A percentile compares a stretch with the other conserved stretches of the same genome.
Evolutionary conservation across 345 rosid genomes (phyloP).

Genomic region (Pugionium dolabratum): DNA sequence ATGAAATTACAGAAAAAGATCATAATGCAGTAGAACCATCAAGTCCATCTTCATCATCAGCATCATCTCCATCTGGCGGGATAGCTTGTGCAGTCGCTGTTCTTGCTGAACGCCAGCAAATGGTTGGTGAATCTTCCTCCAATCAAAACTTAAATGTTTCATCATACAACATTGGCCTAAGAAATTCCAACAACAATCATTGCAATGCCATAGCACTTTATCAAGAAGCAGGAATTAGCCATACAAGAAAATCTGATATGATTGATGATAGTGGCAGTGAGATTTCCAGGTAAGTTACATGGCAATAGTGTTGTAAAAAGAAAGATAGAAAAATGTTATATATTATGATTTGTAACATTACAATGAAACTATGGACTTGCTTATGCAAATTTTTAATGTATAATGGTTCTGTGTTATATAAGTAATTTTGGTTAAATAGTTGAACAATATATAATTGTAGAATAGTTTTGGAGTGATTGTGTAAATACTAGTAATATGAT

Average conservation of each 20-base stretch:
- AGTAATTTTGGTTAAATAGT: no score
- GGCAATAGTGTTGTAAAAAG: slow-evolving; percentile 15
- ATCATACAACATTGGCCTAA: slow-evolving; percentile 13
- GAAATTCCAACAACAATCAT: slow-evolving; percentile 40
- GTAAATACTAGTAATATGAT: slow-evolving; percentile 20
- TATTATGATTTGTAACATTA: no score
- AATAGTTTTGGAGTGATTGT: slow-evolving; percentile 1
- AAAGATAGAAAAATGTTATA: background rate
- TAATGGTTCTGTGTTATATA: no score
- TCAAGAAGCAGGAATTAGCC: slow-evolving; percentile 64
- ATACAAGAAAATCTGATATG: slow-evolving; percentile 53
- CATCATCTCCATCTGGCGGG: slow-evolving; percentile 82
- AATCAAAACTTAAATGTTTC: slow-evolving; percentile 23
- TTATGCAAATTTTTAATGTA: no score
- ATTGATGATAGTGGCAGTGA: slow-evolving; percentile 43
- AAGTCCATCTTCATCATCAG: slow-evolving; percentile 57
- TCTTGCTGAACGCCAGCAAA: slow-evolving; percentile 81
- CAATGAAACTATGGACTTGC: no score
- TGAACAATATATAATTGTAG: no score
- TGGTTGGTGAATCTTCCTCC: slow-evolving; percentile 53
- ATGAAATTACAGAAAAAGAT: slow-evolving; percentile 40
- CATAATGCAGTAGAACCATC: slow-evolving; percentile 43
- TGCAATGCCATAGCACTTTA: slow-evolving; percentile 42
- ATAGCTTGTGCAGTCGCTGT: slow-evolving; percentile 90
- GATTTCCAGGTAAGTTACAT: slow-evolving; percentile 20